Evolutionary conservation across 306 rosid species (phyloP), one percentile per base, ranked within the genome.

Genomic region (Begonia peltatifolia): DNA sequence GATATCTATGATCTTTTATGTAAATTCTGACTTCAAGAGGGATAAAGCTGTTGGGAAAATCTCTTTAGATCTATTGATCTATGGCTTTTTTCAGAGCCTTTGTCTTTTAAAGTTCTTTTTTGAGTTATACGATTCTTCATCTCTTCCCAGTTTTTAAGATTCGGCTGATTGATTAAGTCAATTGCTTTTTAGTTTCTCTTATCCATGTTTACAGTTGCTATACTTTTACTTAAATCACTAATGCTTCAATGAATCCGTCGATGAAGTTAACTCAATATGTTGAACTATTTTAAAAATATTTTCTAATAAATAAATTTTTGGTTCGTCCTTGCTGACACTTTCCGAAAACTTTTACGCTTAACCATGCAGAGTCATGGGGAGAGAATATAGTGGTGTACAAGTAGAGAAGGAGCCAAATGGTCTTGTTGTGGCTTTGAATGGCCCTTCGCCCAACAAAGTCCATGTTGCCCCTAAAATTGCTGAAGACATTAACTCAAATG

Each of bases 361-460:
- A 42, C 42, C 53, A 10, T 74, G 90, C 90, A 85, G 97, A 12
- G 57, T 65, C 48, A 90, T 90, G 95, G 95, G 95, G 63, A 83
- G 95, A 69, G 95, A 90, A 76, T 70, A 77, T 47, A 59, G 80
- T 25, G 87, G 83, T 74, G 63, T 67, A 46, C 74, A 42, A 62
- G 61, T 56, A 63, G 84, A 76, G 49, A 75, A 63, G 73, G 68
- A 77, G 71, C 71, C 71, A 44, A 89, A 68, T 41, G 68, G 74
- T 50, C 42, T 49, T 11, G 18, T 52, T 51, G 66, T 49, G 41
- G 46, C 76, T 51, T 57, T 79, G 60, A 67, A 69, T 66, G 86
- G 81, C 12, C 46, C 61, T 56, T 66, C 74, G 57, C 63, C 50
- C 54, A 84, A 70, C 49, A 72, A 71, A 67, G 68, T 69, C 53